These are phyloP conservation scores for Penicillium sp. DNA, from an alignment of 2,329 filamentous ascomycete species.

Conservation along the genomic window DNA sequence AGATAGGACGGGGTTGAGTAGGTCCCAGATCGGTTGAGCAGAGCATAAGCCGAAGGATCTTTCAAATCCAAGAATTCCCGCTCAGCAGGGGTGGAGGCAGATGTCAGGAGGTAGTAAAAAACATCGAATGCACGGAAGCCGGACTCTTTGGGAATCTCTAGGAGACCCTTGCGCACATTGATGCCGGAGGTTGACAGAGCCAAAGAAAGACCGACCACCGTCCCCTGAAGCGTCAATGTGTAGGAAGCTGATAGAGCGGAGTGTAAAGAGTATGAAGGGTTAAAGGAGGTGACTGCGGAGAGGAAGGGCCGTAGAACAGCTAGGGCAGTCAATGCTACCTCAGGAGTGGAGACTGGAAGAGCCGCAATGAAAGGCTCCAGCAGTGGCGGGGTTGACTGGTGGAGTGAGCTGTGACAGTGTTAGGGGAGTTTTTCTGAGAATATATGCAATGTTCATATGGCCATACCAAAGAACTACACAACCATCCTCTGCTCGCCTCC, in stretches of 20 bases:
- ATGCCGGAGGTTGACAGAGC: constrained; percentile 82
- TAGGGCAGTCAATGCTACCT: constrained; percentile 69
- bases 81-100: constrained; percentile 82
- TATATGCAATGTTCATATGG: no score
- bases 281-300: constrained; percentile 79
- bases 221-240: constrained; percentile 74
- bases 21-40: constrained; percentile 77
- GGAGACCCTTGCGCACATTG: constrained; percentile 71
- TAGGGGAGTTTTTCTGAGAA: constrained; percentile 3
- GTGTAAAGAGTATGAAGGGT: constrained; percentile 76
- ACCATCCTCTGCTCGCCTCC: constrained; percentile 88
- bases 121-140: constrained; percentile 94
- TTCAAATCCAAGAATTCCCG: constrained; percentile 81
- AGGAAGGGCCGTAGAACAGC: constrained; percentile 81
- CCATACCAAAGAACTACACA: constrained; percentile 81
- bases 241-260: constrained; percentile 75
- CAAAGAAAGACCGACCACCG: constrained; percentile 67
- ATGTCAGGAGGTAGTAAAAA: constrained; percentile 93
- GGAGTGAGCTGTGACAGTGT: constrained; percentile 62
- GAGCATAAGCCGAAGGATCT: constrained; percentile 66
- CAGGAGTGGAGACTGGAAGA: constrained; percentile 73
- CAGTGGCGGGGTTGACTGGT: constrained; percentile 80
- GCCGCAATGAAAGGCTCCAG: constrained; percentile 74
- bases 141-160: constrained; percentile 70
- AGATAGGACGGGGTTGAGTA: constrained; percentile 83